These are phyloP conservation scores for Silene conica DNA, from an alignment of 148 eudicot genomes.

Conservation along the genomic window DNA sequence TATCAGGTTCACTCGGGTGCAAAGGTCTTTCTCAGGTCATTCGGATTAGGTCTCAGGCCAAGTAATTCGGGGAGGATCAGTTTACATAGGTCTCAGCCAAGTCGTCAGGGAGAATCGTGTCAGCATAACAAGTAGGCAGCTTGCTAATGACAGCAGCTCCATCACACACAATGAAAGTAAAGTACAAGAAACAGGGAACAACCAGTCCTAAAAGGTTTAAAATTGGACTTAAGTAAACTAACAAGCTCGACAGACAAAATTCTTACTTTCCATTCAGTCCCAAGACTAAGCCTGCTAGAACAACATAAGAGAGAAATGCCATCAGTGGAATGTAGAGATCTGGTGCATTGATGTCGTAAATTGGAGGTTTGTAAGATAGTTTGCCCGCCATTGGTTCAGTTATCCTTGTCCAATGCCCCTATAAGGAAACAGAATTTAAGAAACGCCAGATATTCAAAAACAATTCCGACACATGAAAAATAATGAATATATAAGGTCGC, in stretches of 20 bases:
- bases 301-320: constrained; percentile 91
- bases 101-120: no score
- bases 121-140: no score
- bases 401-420: constrained; percentile 98
- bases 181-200: neutral
- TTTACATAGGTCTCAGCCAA: no score
- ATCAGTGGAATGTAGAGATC: constrained; percentile 86
- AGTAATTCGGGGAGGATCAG: no score
- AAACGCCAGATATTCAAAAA: neutral
- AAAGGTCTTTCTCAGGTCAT: no score
- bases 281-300: constrained; percentile 72
- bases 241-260: constrained; percentile 6
- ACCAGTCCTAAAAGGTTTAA: neutral
- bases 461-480: neutral
- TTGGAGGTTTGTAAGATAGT: constrained; percentile 92
- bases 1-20: no score
- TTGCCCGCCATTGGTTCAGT: constrained; percentile 98
- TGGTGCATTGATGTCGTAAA: constrained; percentile 88
- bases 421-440: neutral
- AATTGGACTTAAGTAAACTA: neutral
- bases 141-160: no score
- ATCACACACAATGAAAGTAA: no score
- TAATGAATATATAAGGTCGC: neutral
- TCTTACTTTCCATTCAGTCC: constrained; percentile 93
- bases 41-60: no score